Base-by-base conservation (phyloP, 495 filamentous ascomycete genomes). In the Aspergillus conjunctus region DNA sequence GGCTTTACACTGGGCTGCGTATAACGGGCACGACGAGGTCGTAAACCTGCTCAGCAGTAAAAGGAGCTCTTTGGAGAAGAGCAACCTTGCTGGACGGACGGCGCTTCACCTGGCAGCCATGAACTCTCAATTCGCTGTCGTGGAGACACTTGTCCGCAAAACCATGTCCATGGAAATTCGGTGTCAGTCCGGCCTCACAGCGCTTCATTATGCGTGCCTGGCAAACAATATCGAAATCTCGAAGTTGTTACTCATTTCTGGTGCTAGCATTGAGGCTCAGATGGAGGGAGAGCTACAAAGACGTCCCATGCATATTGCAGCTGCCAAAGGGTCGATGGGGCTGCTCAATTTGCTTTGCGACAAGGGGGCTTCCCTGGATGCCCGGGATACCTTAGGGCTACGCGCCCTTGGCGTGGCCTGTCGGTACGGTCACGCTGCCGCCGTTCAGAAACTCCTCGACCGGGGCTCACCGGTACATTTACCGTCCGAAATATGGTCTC, bases 161-260 rank as follows among this genome's bases (percentile, higher is more conserved):
- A 62, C 57, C 3, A 63, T 64, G 10, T 51, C 59, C 1, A 54
- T 77, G 31, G 69, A 73, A 34, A 56, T 37, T 20, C 66, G 66
- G 55, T 81, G 77, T 53, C 59, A 59, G 1, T 59, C 62, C 11
- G 71, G 67, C 7, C 58, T 75, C 10, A 70, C 69, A 31, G 70
- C 78, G 0, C 68, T 81, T 41, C 79, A 83, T 56, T 81, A 81
- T 62, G 80, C 79, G 44, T 80, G 78, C 45, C 60, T 69, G 50
- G 62, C 67, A 3, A 64, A 72, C 31, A 73, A 63, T 22, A 34
- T 64, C 10, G 75, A 78, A 12, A 71, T 80, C 6, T 66, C 76
- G 10, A 67, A 61, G 18, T 59, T 79, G 32, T 66, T 83, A 15
- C 66, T 83, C 6, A 63, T 72, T 12, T 66, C 67, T 39, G 77